Conservation (phyloP, 768 basidiomycete species). For the Auricularia sp. region DNA sequence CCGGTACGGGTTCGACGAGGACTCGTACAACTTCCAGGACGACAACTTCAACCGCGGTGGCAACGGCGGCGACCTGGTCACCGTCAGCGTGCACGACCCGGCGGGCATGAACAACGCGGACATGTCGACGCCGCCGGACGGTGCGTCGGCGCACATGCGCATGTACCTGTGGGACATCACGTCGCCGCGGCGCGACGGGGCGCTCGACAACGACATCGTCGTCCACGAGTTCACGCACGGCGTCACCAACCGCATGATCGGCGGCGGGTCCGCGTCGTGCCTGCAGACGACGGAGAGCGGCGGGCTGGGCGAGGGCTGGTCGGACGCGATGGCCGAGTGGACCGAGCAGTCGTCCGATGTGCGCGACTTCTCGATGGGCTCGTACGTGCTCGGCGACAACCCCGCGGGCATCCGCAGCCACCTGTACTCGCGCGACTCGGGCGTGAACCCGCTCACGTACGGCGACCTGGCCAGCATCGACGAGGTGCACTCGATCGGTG, state of each 20-base stretch:
- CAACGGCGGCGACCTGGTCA: conserved; percentile 38
- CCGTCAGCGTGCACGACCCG: conserved; percentile 40
- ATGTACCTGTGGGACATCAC: conserved; percentile 15
- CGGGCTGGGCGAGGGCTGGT: conserved; percentile 66
- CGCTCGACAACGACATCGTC: conserved; percentile 49
- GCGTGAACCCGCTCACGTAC: conserved; percentile 20
- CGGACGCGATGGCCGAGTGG: conserved; percentile 14
- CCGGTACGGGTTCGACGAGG: conserved; percentile 51
- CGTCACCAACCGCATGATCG: conserved; percentile 38
- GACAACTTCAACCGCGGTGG: conserved; percentile 47
- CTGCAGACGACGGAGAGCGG: conserved; percentile 53
- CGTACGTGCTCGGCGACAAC: conserved; percentile 40
- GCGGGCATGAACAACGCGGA: conserved; percentile 33
- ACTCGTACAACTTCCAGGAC: conserved; percentile 50
- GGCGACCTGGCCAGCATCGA: background rate
- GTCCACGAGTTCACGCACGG: conserved; percentile 42
- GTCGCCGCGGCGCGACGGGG: conserved; percentile 52
- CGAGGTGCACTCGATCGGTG: conserved; percentile 10
- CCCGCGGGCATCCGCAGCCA: conserved; percentile 42
- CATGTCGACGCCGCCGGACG: conserved; percentile 24
- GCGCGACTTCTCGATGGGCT: conserved; percentile 31
- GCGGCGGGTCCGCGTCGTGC: conserved; percentile 46
- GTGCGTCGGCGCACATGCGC: background rate
- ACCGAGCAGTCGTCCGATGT: conserved; percentile 31
- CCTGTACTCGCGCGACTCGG: background rate